phyloP scores from a whole-genome alignment of 2,329 filamentous ascomycete genomes.

The Ceratocystis alfenasii region DNA sequence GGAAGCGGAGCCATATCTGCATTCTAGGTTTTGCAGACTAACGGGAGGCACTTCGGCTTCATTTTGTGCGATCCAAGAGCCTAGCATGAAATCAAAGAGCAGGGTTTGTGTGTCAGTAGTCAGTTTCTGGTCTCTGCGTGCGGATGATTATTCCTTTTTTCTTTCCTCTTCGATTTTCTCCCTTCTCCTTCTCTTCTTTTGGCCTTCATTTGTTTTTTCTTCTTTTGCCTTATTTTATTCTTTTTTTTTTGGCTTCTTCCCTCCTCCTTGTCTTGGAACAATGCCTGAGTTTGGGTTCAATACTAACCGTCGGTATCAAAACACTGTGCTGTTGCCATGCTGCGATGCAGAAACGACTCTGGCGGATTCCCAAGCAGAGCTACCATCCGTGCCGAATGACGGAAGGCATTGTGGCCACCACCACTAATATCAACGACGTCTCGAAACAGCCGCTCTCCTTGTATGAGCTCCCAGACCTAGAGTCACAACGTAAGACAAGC shows the following conservation, averaged over 20 bases:
- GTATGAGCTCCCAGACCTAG: constrained; percentile 20
- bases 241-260: neutral
- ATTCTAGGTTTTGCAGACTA: constrained; percentile 17
- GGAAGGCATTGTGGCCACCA: constrained; percentile 17
- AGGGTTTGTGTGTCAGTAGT: neutral
- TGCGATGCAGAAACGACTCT: constrained; percentile 15
- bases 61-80: constrained; percentile 17
- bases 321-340: constrained; percentile 10
- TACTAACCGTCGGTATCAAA: constrained; percentile 20
- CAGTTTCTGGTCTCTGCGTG: neutral
- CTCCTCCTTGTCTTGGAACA: neutral
- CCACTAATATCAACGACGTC: constrained; percentile 12
- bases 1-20: constrained; percentile 10
- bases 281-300: neutral
- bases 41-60: constrained; percentile 19
- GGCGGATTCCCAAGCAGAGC: constrained; percentile 18
- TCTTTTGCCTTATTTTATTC: neutral
- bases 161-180: neutral
- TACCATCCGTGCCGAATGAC: constrained; percentile 20
- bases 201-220: neutral
- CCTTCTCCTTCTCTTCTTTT: neutral
- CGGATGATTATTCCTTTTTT: neutral
- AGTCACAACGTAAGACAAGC: neutral
- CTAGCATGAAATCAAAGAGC: constrained; percentile 8
- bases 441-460: constrained; percentile 17